A percentile compares a stretch with the other conserved stretches of the same genome.
These are phyloP conservation scores for Fusarium heterosporum DNA, from an alignment of 2,329 filamentous ascomycete species.

Conservation along the genomic window DNA sequence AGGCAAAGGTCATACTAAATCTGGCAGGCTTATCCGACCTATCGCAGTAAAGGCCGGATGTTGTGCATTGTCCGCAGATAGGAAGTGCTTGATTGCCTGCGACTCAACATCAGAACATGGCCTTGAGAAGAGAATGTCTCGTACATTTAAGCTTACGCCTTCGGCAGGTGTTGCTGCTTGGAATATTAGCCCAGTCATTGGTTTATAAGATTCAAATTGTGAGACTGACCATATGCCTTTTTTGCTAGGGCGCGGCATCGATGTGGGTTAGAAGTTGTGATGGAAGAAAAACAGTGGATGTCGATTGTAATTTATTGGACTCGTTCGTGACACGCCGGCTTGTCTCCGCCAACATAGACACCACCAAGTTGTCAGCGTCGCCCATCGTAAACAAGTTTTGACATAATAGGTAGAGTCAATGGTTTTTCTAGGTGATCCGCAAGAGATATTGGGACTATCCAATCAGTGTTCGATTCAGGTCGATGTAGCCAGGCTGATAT, in stretches of 20 bases:
- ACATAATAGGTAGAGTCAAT: too few species aligned
- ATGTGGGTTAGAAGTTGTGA: not conserved
- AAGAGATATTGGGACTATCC: too few species aligned
- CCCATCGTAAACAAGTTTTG: too few species aligned
- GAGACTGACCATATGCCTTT: conserved; percentile 37
- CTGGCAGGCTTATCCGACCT: conserved; percentile 41
- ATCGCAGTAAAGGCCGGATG: conserved; percentile 51
- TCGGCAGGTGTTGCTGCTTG: conserved; percentile 52
- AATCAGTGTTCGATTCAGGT: too few species aligned
- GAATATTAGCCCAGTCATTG: not conserved
- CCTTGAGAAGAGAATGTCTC: not conserved
- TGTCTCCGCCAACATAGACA: not conserved
- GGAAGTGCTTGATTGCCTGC: conserved; percentile 51
- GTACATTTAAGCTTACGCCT: conserved; percentile 54
- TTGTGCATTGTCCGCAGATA: conserved; percentile 50
- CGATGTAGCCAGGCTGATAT: too few species aligned
- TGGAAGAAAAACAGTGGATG: not conserved
- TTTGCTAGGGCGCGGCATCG: conserved; percentile 42
- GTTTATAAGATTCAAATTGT: accelerated
- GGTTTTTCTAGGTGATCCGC: too few species aligned
- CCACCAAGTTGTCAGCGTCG: too few species aligned
- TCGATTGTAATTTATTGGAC: not conserved
- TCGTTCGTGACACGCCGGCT: not conserved
- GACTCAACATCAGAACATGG: conserved; percentile 4
- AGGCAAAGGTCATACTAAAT: conserved; percentile 9